phyloP scores from a whole-genome alignment of 169 alveolate genomes.

The Eimeria acervulina region DNA sequence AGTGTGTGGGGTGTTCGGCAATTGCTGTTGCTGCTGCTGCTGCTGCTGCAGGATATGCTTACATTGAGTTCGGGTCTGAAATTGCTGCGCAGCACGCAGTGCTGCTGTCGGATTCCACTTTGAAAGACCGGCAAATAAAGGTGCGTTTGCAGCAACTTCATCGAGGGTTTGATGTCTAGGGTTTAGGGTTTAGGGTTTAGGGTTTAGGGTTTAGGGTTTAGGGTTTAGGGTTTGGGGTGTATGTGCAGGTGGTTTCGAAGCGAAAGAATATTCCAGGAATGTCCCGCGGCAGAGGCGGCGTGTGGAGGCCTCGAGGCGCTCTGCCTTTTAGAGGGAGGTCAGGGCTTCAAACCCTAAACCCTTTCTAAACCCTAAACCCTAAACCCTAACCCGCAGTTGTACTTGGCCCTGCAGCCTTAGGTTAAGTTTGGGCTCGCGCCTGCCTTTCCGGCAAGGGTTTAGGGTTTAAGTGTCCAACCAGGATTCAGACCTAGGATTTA shows the following conservation, averaged over 20 bases:
- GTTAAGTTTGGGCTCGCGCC: not conserved
- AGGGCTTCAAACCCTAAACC: not conserved
- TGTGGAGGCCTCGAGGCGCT: conserved; percentile 68
- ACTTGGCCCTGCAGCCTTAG: not conserved
- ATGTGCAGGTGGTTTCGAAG: conserved; percentile 80
- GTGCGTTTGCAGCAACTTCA: conserved; percentile 79
- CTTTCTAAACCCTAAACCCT: conserved; percentile 4
- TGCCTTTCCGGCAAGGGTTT: not conserved
- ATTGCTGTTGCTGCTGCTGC: not conserved
- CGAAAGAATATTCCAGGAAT: conserved; percentile 84
- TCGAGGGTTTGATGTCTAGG: not conserved
- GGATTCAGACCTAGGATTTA: not conserved
- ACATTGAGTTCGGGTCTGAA: conserved; percentile 94
- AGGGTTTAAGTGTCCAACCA: not conserved
- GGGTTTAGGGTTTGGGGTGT: conserved; percentile 86
- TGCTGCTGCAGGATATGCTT: conserved; percentile 91
- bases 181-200: not conserved
- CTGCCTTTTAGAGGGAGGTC: conserved; percentile 27
- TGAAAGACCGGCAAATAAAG: conserved; percentile 94
- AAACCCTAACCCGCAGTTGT: not conserved
- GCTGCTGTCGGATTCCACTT: conserved; percentile 93
- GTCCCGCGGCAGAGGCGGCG: conserved; percentile 79
- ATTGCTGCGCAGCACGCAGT: conserved; percentile 93
- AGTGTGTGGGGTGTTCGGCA: not conserved
- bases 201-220: conserved; percentile 95